A percentile compares a stretch with the other conserved stretches of the same genome.
Evolutionary conservation across 306 rosid genomes (phyloP).

Genomic region (Vigna trinervia): DNA sequence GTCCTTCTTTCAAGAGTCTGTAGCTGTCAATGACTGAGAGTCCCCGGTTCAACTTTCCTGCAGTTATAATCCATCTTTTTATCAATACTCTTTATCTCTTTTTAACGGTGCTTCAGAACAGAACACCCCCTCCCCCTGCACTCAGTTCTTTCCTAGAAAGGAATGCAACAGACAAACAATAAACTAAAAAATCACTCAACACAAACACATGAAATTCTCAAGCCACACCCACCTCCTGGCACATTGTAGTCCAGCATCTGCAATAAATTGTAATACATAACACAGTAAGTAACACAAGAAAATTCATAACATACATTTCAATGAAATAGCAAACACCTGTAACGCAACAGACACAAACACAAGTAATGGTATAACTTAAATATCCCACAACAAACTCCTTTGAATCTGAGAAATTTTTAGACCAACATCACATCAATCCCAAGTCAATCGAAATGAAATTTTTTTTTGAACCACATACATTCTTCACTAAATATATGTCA

Average conservation of each 20-base stretch:
- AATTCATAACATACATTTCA: constrained; percentile 13
- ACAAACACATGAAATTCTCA: constrained; percentile 33
- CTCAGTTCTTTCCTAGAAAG: background rate
- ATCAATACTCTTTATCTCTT: constrained; percentile 31
- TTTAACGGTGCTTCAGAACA: constrained; percentile 9
- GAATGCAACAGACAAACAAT: background rate
- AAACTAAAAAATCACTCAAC: constrained; percentile 24
- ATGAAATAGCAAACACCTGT: background rate
- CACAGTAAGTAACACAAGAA: constrained; percentile 34
- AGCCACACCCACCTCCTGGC: constrained; percentile 87
- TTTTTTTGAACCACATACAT: background rate
- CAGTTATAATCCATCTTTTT: constrained; percentile 33
- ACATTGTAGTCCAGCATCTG: constrained; percentile 96
- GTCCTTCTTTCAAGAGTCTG: constrained; percentile 58
- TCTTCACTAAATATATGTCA: too few relatives aligned
- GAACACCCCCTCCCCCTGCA: background rate
- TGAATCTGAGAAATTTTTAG: background rate
- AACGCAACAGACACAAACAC: background rate
- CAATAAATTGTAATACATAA: constrained; percentile 25
- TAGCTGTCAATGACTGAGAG: constrained; percentile 67
- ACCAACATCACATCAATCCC: background rate
- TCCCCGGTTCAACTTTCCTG: constrained; percentile 73
- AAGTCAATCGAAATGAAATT: background rate
- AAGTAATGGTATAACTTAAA: background rate
- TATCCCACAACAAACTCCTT: background rate